phyloP scores from a whole-genome alignment of 805 yeast species.

The Blastobotrys terrestris region DNA sequence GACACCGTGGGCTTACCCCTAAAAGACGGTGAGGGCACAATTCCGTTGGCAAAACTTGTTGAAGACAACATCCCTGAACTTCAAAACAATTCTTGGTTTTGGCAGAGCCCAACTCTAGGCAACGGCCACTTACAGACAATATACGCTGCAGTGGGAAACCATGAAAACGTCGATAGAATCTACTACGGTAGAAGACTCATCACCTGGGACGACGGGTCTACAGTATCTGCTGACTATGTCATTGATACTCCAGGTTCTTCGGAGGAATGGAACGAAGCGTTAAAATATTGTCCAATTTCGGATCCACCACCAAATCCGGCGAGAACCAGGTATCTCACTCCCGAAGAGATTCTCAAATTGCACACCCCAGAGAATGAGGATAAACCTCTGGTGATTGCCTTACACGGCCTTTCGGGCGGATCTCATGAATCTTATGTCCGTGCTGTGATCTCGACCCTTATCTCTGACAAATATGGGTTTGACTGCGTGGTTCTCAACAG shows the following conservation, averaged over 20 bases:
- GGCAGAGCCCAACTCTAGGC: slow-evolving; percentile 57
- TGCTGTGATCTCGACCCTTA: slow-evolving; percentile 28
- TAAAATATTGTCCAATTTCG: slow-evolving; percentile 26
- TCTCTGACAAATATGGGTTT: slow-evolving; percentile 35
- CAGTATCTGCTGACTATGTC: slow-evolving; percentile 70
- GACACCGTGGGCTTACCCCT: slow-evolving; percentile 15
- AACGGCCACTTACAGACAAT: slow-evolving; percentile 77
- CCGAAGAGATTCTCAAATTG: slow-evolving; percentile 37
- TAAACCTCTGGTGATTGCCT: slow-evolving; percentile 54
- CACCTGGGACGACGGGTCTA: slow-evolving; percentile 60
- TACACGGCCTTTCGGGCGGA: slow-evolving; percentile 83
- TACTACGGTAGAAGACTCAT: slow-evolving; percentile 76
- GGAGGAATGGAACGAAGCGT: slow-evolving; percentile 31
- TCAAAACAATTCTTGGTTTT: slow-evolving; percentile 41
- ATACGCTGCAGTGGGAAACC: slow-evolving; percentile 52
- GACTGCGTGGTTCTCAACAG: slow-evolving; percentile 65
- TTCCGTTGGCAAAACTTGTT: slow-evolving; percentile 29
- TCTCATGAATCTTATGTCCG: slow-evolving; percentile 76
- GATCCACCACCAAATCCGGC: slow-evolving; percentile 38
- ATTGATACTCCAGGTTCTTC: slow-evolving; percentile 34
- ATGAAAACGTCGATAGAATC: slow-evolving; percentile 46
- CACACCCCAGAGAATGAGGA: slow-evolving; percentile 27
- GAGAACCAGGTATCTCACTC: slow-evolving; percentile 47
- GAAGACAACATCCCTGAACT: slow-evolving; percentile 40
- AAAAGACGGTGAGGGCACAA: slow-evolving; percentile 15